A percentile compares a stretch with the other conserved stretches of the same genome.
These are phyloP conservation scores for Galeopsis tetrahit DNA, from an alignment of 257 asterid genomes.

Conservation along the genomic window DNA sequence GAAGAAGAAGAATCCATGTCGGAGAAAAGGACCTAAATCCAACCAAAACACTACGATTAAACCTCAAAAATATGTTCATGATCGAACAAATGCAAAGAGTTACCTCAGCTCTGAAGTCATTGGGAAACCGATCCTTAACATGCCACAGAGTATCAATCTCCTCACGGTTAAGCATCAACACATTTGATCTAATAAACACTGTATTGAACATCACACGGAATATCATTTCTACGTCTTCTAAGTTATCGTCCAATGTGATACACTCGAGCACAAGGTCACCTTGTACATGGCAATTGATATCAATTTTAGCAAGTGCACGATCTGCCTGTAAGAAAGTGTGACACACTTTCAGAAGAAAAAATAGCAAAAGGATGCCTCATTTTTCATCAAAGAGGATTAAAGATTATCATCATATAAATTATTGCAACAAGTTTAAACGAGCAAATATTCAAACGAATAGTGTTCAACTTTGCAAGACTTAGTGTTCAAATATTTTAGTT, in stretches of 20 bases:
- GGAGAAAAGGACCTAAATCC: conserved; percentile 60
- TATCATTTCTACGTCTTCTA: conserved; percentile 59
- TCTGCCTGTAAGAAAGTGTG: conserved; percentile 60
- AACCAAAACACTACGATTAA: conserved; percentile 28
- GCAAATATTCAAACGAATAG: neutral
- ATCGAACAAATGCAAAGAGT: conserved; percentile 22
- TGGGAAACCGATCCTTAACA: conserved; percentile 51
- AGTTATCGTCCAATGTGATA: conserved; percentile 47
- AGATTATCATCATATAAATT: no score
- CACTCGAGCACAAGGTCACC: conserved; percentile 86
- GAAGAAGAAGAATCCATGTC: conserved; percentile 61
- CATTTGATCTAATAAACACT: conserved; percentile 59
- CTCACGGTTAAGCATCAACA: conserved; percentile 54
- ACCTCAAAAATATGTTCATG: conserved; percentile 12
- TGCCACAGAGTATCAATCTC: conserved; percentile 65
- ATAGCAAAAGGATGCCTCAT: neutral
- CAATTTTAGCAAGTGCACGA: conserved; percentile 59
- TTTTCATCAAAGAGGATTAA: neutral
- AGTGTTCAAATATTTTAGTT: no score
- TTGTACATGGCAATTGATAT: conserved; percentile 66
- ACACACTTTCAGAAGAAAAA: conserved; percentile 27
- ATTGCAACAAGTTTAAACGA: neutral
- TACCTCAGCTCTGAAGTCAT: conserved; percentile 76
- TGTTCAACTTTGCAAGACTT: no score
- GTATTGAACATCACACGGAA: conserved; percentile 78